Base-by-base conservation (phyloP, 2,329 filamentous ascomycete species). In the Teratosphaeria destructans region DNA sequence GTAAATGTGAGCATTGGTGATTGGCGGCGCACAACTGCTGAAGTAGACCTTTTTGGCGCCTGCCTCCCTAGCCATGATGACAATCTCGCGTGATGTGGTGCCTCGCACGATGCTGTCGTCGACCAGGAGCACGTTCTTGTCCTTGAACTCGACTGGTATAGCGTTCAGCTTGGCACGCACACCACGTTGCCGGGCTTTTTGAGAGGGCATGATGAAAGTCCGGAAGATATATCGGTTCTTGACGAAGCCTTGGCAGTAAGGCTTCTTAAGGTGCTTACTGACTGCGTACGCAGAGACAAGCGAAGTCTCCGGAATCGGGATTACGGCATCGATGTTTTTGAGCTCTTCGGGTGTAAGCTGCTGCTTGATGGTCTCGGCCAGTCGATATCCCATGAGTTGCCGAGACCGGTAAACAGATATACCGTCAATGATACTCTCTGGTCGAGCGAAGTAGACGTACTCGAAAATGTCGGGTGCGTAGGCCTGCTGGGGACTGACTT, bases 71-170 rank as follows among this genome's bases (percentile, higher is more conserved):
- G 89, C 90, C 91, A 96, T 95, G 60, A 78, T 81, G 34, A 92
- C 86, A 63, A 91, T 92, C 72, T 91, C 88, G 54, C 85, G 79
- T 61, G 84, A 87, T 1, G 90, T 95, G 0, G 89, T 95, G 56
- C 91, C 92, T 43, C 92, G 84, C 4, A 96, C 92, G 61, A 96
- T 90, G 67, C 85, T 90, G 75, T 96, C 93, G 67, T 96, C 93
- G 1, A 96, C 89, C 0, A 97, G 78, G 11, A 91, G 79, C 7
- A 97, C 88, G 61, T 86, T 88, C 67, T 88, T 86, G 65, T 83
- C 89, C 60, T 85, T 80, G 74, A 96, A 96, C 71, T 96, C 91
- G 43, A 86, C 85, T 29, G 86, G 84, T 75, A 96, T 95, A 23
- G 92, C 85, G 62, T 89, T 93, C 47, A 97, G 81, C 77, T 97